Base-by-base conservation (phyloP, 2,329 filamentous ascomycete genomes). In the Beauveria brongniartii region DNA sequence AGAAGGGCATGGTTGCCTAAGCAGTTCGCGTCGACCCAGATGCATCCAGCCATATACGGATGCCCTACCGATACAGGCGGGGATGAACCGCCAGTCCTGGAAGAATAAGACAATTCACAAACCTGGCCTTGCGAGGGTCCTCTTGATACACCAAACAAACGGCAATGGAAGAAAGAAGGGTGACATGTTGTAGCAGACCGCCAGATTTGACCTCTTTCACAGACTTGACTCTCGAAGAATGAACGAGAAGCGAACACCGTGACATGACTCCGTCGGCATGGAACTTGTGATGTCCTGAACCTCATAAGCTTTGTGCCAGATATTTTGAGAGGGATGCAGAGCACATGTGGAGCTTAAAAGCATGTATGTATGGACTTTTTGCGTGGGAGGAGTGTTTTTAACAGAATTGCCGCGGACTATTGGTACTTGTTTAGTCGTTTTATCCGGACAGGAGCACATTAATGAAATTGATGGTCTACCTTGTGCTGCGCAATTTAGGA, bases 1-100 rank as follows among this genome's bases (percentile, higher is more conserved):
- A 76, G 73, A 77, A 76, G 68, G 74, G 74, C 26, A 71, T 76
- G 57, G 72, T 76, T 59, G 69, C 66, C n/a, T 60, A 63, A 57
- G 47, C 40, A 28, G 57, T 50, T 59, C 16, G 20, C 26, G 46
- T 37, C 50, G 40, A 53, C 16, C 14, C 26, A 43, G n/a, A 34
- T 44, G n/a, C 40, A 24, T 44, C 24, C 47, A 43, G 24, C 18
- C 53, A 37, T 4, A n/a, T 5, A 9, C 9, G 47, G 47, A 18
- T 59, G 56, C 26, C 30, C 41, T 24, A 46, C 43, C 47, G n/a
- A 58, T 30, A 5, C 16, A 5, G 46, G 55, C 34, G 46, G 43
- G 30, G 50, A 41, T 10, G 26, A 43, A 7, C 55, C 46, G 24
- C 55, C 55, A 16, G 22, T 18, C 55, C 20, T 26, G 20, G 34